Percentiles rank a stretch among this genome's conserved stretches.
Conservation (phyloP, 768 basidiomycete species). For the Trametes elegans region DNA sequence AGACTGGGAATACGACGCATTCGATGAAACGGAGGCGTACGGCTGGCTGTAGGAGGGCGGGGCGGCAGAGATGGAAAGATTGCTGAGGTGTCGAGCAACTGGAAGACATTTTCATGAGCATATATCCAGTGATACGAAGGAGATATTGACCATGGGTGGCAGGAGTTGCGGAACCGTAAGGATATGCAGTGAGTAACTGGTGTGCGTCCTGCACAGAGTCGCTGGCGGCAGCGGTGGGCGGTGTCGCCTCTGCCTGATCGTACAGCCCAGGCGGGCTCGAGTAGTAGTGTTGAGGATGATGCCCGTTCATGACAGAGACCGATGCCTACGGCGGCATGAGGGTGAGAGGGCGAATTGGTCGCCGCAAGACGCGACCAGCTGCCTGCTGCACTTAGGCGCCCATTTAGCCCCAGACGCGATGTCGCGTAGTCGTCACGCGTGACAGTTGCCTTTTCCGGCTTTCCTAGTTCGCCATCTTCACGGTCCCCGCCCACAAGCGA, state of each 20-base stretch:
- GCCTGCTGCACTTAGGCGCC: conserved; percentile 12
- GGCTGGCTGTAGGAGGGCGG: conserved; percentile 67
- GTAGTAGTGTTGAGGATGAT: not conserved
- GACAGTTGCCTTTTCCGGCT: not conserved
- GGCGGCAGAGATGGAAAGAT: conserved; percentile 54
- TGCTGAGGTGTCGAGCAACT: conserved; percentile 69
- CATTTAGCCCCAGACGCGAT: conserved; percentile 12
- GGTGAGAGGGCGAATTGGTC: not conserved
- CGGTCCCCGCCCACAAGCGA: too few relatives aligned
- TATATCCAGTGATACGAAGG: conserved; percentile 6
- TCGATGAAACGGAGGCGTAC: conserved; percentile 34
- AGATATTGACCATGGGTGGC: conserved; percentile 60
- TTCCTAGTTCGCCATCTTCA: not conserved
- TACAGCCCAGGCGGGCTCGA: not conserved
- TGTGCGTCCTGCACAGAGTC: conserved; percentile 70
- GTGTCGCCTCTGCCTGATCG: not conserved
- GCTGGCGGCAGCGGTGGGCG: conserved; percentile 23
- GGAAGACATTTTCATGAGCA: conserved; percentile 13
- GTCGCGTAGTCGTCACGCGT: conserved; percentile 18
- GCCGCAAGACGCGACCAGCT: conserved; percentile 18
- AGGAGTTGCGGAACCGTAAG: conserved; percentile 76
- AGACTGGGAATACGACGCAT: conserved; percentile 33
- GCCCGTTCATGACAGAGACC: conserved; percentile 8
- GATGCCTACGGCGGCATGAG: not conserved
- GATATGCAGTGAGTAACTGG: conserved; percentile 62